These are phyloP conservation scores for Pseudonitzschia pungens DNA, from an alignment of 108 stramenopile genomes.

Conservation along the genomic window DNA sequence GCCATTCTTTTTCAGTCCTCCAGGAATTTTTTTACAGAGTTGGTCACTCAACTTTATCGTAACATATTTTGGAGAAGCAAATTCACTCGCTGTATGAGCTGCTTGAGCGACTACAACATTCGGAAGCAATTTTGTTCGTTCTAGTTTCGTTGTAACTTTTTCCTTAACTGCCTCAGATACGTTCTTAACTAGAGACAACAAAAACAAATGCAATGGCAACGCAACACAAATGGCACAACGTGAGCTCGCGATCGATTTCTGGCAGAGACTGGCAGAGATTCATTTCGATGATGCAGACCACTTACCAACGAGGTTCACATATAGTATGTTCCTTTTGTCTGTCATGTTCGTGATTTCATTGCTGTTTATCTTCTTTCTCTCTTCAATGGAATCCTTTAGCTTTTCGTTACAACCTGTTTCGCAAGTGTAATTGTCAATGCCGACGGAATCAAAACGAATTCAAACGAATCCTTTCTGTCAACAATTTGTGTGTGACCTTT, in stretches of 20 bases:
- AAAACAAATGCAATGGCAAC: not conserved
- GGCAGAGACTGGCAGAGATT: not conserved
- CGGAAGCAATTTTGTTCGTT: constrained; percentile 19
- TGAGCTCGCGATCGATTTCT: not conserved
- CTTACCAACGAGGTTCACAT: constrained; percentile 15
- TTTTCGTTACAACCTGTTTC: too few species aligned
- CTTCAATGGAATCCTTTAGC: not conserved
- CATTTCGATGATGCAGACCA: not conserved
- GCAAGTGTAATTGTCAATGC: too few species aligned
- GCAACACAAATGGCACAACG: not conserved
- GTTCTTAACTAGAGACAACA: constrained; percentile 15
- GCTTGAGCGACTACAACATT: constrained; percentile 26
- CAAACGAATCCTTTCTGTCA: too few species aligned
- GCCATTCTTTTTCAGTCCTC: constrained; percentile 33
- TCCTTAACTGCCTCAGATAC: constrained; percentile 31
- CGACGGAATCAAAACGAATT: too few species aligned
- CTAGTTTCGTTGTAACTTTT: constrained; percentile 22
- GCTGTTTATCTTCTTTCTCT: not conserved
- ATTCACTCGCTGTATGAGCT: constrained; percentile 20
- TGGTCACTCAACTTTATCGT: constrained; percentile 17
- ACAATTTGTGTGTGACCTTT: too few species aligned
- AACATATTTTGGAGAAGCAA: constrained; percentile 18
- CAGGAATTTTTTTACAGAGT: constrained; percentile 23
- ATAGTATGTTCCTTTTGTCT: constrained; percentile 1
- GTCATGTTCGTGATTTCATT: constrained; percentile 6